phyloP scores from a whole-genome alignment of 495 filamentous ascomycete genomes.

The Xylaria castorea region DNA sequence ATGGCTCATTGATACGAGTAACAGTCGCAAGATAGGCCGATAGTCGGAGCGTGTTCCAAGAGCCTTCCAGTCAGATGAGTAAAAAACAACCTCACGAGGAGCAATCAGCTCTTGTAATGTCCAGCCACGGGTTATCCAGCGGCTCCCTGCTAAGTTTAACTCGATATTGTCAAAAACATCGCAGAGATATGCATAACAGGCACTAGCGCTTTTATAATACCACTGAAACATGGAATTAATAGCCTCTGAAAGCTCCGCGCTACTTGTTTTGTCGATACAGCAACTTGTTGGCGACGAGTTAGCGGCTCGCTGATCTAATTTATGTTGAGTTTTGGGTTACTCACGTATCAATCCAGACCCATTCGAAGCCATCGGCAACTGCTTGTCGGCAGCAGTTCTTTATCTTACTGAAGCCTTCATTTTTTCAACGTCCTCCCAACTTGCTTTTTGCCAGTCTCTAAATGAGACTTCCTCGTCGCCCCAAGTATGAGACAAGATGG shows the following conservation, averaged over 20 bases:
- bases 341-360: slow-evolving; percentile 48
- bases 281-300: slow-evolving; percentile 30
- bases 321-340: background rate
- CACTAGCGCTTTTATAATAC: slow-evolving; percentile 42
- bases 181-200: slow-evolving; percentile 47
- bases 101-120: slow-evolving; percentile 50
- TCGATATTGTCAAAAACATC: slow-evolving; percentile 38
- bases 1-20: slow-evolving; percentile 31
- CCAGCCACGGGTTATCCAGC: slow-evolving; percentile 52
- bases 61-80: slow-evolving; percentile 26
- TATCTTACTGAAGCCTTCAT: slow-evolving; percentile 41
- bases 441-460: slow-evolving; percentile 29
- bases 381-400: slow-evolving; percentile 39
- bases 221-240: slow-evolving; percentile 41
- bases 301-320: background rate
- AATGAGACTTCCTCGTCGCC: slow-evolving; percentile 34
- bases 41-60: slow-evolving; percentile 34
- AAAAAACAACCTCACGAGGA: slow-evolving; percentile 33
- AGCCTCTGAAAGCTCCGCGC: slow-evolving; percentile 45
- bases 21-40: slow-evolving; percentile 26
- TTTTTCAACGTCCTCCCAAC: slow-evolving; percentile 13
- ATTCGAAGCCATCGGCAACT: slow-evolving; percentile 36
- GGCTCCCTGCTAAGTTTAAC: slow-evolving; percentile 22
- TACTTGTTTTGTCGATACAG: slow-evolving; percentile 50
- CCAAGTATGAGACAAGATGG: slow-evolving; percentile 43